Evolutionary conservation across 129 eudicot genomes (phyloP).

Genomic region (Rutidosis leptorrhynchoides): DNA sequence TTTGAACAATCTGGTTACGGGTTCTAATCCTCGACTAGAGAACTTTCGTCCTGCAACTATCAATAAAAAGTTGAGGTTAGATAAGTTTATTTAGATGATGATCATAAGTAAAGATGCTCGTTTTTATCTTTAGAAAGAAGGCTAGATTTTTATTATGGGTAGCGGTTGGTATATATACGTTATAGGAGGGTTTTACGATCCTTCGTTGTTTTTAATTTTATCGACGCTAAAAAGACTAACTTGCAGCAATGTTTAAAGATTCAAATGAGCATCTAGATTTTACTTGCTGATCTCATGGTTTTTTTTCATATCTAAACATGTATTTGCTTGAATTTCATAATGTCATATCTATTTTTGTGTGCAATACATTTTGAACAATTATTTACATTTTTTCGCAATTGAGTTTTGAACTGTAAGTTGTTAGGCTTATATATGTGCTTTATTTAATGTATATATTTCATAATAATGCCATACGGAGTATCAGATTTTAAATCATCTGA

Average conservation of each 20-base stretch:
- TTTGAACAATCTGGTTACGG: slow-evolving; percentile 44
- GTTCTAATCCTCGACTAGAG: slow-evolving; percentile 47
- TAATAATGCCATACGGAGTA: background rate
- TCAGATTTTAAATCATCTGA: background rate
- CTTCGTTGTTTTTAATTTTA: slow-evolving; percentile 20
- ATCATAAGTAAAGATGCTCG: slow-evolving; percentile 48
- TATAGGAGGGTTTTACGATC: slow-evolving; percentile 25
- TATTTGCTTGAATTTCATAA: slow-evolving; percentile 23
- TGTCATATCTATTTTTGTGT: slow-evolving; percentile 13
- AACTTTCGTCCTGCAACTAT: slow-evolving; percentile 59
- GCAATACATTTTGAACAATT: slow-evolving; percentile 19
- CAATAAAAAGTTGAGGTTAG: slow-evolving; percentile 56
- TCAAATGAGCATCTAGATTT: slow-evolving; percentile 44
- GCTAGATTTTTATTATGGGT: slow-evolving; percentile 22
- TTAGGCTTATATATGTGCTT: background rate
- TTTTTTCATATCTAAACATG: slow-evolving; percentile 16
- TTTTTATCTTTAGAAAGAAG: slow-evolving; percentile 34
- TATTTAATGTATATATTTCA: background rate
- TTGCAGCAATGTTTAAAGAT: slow-evolving; percentile 25
- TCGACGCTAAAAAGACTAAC: slow-evolving; percentile 23
- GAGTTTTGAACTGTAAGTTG: background rate
- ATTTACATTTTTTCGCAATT: background rate
- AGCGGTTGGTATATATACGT: slow-evolving; percentile 23
- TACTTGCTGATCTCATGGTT: slow-evolving; percentile 26
- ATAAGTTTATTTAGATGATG: slow-evolving; percentile 59